phyloP scores from a whole-genome alignment of 2,329 filamentous ascomycete species.

The Chaetomium strumarium region DNA sequence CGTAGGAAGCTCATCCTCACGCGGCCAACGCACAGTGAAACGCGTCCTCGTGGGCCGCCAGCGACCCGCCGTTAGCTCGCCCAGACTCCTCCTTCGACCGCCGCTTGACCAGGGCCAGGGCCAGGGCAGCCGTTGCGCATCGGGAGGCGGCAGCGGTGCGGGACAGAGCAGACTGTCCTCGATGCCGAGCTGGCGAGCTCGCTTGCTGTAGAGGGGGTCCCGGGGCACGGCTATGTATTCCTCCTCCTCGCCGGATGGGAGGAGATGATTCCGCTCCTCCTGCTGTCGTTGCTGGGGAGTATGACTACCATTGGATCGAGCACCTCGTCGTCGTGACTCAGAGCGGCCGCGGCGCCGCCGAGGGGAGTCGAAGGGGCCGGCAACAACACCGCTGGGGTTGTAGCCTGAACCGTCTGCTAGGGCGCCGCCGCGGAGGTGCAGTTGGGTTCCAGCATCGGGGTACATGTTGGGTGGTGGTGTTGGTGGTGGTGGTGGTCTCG shows the following conservation, averaged over 20 bases:
- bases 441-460: background rate
- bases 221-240: background rate
- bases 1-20: conserved; percentile 16
- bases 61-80: background rate
- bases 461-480: background rate
- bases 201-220: background rate
- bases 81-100: background rate
- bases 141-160: background rate
- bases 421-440: conserved; percentile 6
- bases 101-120: no score
- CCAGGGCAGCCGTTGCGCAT: no score
- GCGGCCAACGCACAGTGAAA: conserved; percentile 19
- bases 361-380: background rate
- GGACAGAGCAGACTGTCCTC: conserved; percentile 8
- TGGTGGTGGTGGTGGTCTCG: background rate
- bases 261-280: no score
- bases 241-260: no score
- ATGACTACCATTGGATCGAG: background rate
- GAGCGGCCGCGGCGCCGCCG: background rate
- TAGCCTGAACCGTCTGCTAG: background rate
- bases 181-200: conserved; percentile 8
- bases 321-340: background rate
- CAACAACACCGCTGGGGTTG: background rate
- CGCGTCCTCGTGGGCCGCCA: conserved; percentile 23
- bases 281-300: background rate